Base-by-base conservation (phyloP, 768 basidiomycete species). In the Russula sp. region DNA sequence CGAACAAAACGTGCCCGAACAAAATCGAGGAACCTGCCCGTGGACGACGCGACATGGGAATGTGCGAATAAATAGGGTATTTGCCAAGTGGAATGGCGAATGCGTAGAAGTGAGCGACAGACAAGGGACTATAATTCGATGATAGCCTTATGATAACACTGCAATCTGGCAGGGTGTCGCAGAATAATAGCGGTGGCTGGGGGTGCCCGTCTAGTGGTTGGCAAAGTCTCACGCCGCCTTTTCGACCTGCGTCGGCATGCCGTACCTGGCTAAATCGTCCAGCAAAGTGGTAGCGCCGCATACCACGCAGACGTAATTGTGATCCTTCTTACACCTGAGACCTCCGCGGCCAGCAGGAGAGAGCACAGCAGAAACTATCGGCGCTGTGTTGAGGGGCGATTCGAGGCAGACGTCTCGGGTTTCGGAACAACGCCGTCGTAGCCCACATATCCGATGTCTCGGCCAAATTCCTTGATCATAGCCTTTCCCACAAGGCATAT, bases 401-500 rank as follows among this genome's bases (percentile, higher is more conserved):
- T 8, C 22, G 54, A 42, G 18, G 59, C 50, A 28, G 67, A 59
- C 28, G 68, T 48, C 34, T 83, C 83, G 7, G 87, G 86, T 70
- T 87, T 88, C 16, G 83, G 85, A 38, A 91, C 83, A n/a, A 87
- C 84, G 20, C 89, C 89, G 22, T 84, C 82, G 20, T 89, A 74
- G 34, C 90, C 88, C 62, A 76, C 78, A 76, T 92, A 92, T 13
- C 86, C 88, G 74, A 87, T 85, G 38, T 84, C 80, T 70, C 84
- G 85, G 66, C 89, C 89, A 70, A 89, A 88, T 71, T 92, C 90
- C 69, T 82, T 84, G 71, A 92, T 84, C 90, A 92, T 92, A 46
- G 89, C 86, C 72, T 87, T 89, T 69, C 89, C 90, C 84, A 92
- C 87, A 32, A 88, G 78, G 73, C 90, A 92, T n/a, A 91, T 84